These are phyloP conservation scores for Podila minutissima DNA, from an alignment of 192 early-diverging fungal genomes.

Conservation along the genomic window DNA sequence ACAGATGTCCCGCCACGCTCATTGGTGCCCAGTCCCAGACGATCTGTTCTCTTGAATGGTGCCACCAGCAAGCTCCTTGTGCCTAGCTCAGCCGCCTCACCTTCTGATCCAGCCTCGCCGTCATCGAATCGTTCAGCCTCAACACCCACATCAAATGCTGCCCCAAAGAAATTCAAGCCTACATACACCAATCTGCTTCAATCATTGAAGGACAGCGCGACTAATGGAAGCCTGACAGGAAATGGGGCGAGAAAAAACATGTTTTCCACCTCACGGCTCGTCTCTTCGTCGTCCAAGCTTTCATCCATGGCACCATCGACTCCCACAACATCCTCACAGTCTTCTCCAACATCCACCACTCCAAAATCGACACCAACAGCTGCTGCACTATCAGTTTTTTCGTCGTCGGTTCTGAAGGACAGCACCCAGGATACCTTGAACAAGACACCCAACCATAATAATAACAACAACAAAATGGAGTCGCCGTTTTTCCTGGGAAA, in stretches of 20 bases:
- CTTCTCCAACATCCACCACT: not conserved
- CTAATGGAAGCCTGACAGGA: not conserved
- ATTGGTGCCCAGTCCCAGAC: not conserved
- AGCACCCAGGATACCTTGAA: not conserved
- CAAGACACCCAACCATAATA: not conserved
- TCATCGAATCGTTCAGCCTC: not conserved
- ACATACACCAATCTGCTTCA: not conserved
- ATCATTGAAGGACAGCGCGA: not conserved
- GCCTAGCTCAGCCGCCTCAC: not conserved
- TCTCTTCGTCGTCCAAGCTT: not conserved
- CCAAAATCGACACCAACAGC: not conserved
- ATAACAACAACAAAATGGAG: not conserved
- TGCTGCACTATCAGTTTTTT: not conserved
- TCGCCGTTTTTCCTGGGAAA: not conserved
- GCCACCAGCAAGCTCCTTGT: not conserved
- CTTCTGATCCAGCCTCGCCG: not conserved
- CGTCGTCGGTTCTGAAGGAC: not conserved
- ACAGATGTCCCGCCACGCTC: not conserved
- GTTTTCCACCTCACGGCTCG: not conserved
- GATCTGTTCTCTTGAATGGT: not conserved
- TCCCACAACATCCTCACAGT: not conserved
- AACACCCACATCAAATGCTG: not conserved
- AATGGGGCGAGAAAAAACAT: not conserved
- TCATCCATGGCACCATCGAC: not conserved
- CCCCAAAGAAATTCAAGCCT: not conserved